phyloP scores from a whole-genome alignment of 148 eudicot genomes.

The Amaranthus cruentus region DNA sequence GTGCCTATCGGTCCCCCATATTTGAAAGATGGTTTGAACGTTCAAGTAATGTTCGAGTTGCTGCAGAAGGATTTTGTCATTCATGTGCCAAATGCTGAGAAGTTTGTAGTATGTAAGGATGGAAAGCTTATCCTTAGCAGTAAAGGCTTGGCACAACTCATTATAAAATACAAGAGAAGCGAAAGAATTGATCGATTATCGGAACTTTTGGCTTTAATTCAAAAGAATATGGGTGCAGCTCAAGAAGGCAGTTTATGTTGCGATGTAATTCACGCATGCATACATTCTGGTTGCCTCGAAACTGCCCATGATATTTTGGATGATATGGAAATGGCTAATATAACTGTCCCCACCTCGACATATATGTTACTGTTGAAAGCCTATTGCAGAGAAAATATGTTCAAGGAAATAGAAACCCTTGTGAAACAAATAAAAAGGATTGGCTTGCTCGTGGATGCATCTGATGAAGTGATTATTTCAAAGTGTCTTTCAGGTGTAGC shows the following conservation, averaged over 20 bases:
- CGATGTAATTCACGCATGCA: conserved; percentile 65
- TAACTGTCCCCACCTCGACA: conserved; percentile 26
- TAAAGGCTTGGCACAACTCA: conserved; percentile 61
- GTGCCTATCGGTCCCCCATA: conserved; percentile 65
- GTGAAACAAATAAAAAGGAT: conserved; percentile 46
- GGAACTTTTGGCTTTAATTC: conserved; percentile 47
- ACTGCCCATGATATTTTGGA: conserved; percentile 91
- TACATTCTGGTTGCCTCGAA: conserved; percentile 74
- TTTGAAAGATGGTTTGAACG: conserved; percentile 50
- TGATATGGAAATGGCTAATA: conserved; percentile 53
- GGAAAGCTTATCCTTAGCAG: conserved; percentile 52
- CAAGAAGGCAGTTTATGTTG: conserved; percentile 35
- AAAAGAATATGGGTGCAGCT: conserved; percentile 26
- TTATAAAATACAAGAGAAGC: conserved; percentile 42
- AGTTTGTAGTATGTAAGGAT: conserved; percentile 37
- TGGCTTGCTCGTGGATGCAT: conserved; percentile 30
- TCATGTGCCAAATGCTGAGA: conserved; percentile 38
- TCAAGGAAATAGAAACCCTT: conserved; percentile 60
- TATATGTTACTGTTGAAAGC: conserved; percentile 55
- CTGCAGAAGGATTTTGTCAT: conserved; percentile 48
- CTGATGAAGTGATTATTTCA: conserved; percentile 24
- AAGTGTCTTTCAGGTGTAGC: conserved; percentile 23
- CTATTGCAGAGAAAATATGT: conserved; percentile 49
- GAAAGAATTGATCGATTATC: conserved; percentile 56
- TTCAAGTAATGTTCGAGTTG: conserved; percentile 54